phyloP scores from a whole-genome alignment of 2,329 filamentous ascomycete species.

The Xylogone sp. region DNA sequence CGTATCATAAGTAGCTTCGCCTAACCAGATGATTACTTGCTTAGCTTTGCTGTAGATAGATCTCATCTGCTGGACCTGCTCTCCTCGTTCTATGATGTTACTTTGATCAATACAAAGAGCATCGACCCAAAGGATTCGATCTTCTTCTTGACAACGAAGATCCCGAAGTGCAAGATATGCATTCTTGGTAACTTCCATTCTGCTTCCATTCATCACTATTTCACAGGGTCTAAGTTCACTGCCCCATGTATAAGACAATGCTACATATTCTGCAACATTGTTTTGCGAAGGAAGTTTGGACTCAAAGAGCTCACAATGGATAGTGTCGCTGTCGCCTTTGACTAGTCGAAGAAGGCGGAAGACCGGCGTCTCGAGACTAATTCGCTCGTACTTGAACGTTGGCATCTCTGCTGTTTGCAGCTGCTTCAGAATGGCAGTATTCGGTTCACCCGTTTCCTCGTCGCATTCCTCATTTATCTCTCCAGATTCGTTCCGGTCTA shows the following conservation, averaged over 20 bases:
- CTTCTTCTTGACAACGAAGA: constrained; percentile 4
- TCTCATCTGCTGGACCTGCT: constrained; percentile 20
- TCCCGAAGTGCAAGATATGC: constrained; percentile 8
- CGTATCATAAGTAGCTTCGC: constrained; percentile 1
- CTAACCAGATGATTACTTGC: constrained; percentile 9
- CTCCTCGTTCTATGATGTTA: constrained; percentile 9
- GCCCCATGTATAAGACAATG: constrained; percentile 13
- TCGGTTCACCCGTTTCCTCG: too few species aligned
- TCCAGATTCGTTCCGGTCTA: too few species aligned
- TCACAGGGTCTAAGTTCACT: not conserved
- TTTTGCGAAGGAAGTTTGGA: constrained; percentile 2
- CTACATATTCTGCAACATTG: constrained; percentile 6
- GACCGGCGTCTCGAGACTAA: constrained; percentile 5
- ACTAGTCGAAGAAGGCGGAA: constrained; percentile 9
- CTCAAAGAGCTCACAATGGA: constrained; percentile 8
- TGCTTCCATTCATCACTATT: constrained; percentile 6
- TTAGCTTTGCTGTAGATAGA: constrained; percentile 16
- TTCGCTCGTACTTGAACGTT: not conserved
- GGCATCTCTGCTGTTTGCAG: too few species aligned
- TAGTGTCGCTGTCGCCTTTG: constrained; percentile 3
- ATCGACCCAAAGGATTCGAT: constrained; percentile 8
- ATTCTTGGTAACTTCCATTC: constrained; percentile 9
- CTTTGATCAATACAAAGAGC: constrained; percentile 12
- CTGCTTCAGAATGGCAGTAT: too few species aligned
- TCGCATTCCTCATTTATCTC: too few species aligned